phyloP scores from a whole-genome alignment of 768 basidiomycete genomes.

The Cubamyces lactineus region DNA sequence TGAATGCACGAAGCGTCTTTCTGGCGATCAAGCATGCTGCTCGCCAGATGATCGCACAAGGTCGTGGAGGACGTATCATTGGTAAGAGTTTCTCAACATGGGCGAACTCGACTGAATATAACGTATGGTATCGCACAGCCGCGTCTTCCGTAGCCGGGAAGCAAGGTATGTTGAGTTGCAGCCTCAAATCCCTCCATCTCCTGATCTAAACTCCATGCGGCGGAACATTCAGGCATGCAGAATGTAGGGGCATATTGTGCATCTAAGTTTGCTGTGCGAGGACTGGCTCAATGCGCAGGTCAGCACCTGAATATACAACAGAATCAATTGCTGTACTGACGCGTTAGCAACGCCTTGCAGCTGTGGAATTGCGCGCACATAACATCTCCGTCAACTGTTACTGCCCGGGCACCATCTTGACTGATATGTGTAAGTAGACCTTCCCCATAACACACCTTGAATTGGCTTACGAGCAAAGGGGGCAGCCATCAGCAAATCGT shows the following conservation, averaged over 20 bases:
- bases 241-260: constrained; percentile 24
- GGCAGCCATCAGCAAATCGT: too few relatives aligned
- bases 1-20: constrained; percentile 46
- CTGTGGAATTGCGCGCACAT: constrained; percentile 24
- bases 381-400: constrained; percentile 39
- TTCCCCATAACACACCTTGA: background rate
- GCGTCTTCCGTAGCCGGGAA: constrained; percentile 13
- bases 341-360: background rate
- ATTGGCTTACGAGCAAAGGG: background rate
- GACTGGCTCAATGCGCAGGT: constrained; percentile 30
- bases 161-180: background rate
- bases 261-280: constrained; percentile 34
- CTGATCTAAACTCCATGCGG: too few relatives aligned
- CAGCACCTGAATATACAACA: background rate
- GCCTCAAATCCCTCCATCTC: background rate
- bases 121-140: constrained; percentile 11
- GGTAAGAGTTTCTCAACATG: background rate
- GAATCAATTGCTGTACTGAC: background rate
- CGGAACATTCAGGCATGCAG: background rate
- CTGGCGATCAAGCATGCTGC: constrained; percentile 50
- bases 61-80: constrained; percentile 36
- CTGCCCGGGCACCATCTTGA: constrained; percentile 41
- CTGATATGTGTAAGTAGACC: constrained; percentile 30
- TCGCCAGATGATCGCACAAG: constrained; percentile 47
- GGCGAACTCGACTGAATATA: background rate